phyloP scores from a whole-genome alignment of 495 filamentous ascomycete species.

The Hyaloscypha bicolor region DNA sequence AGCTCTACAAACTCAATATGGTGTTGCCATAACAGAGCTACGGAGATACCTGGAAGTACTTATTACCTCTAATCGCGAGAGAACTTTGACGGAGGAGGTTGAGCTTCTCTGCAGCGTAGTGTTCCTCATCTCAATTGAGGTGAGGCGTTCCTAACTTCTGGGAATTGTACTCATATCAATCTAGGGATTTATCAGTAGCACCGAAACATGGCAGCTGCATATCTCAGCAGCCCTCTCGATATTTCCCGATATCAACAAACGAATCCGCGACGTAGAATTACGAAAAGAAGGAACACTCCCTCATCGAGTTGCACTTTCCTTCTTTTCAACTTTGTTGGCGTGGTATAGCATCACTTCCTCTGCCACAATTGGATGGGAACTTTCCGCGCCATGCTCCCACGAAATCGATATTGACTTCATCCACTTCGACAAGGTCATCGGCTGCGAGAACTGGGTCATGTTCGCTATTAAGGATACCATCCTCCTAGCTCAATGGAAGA shows the following conservation, averaged over 20 bases:
- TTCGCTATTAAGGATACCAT: constrained; percentile 5
- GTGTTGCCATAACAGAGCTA: constrained; percentile 4
- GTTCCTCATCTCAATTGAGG: constrained; percentile 11
- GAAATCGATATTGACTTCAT: background rate
- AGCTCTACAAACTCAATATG: constrained; percentile 1
- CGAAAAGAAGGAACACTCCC: background rate
- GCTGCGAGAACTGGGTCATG: constrained; percentile 22
- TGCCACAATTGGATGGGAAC: constrained; percentile 1
- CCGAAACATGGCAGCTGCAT: constrained; percentile 2
- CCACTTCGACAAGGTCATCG: constrained; percentile 15
- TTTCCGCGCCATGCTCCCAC: background rate
- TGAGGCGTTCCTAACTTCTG: background rate
- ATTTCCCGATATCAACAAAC: background rate
- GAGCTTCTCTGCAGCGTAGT: background rate
- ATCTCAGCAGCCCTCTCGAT: no score
- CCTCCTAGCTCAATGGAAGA: constrained; percentile 38
- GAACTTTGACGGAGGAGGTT: background rate
- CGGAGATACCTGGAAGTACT: background rate
- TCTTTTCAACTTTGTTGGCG: background rate
- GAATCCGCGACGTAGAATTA: background rate
- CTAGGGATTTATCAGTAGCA: constrained; percentile 7
- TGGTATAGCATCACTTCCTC: constrained; percentile 18
- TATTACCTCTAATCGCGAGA: background rate
- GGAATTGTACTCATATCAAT: background rate
- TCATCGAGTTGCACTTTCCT: background rate